Base-by-base conservation (phyloP, 352 stramenopile species). In the Globisporangium abappressorium region DNA sequence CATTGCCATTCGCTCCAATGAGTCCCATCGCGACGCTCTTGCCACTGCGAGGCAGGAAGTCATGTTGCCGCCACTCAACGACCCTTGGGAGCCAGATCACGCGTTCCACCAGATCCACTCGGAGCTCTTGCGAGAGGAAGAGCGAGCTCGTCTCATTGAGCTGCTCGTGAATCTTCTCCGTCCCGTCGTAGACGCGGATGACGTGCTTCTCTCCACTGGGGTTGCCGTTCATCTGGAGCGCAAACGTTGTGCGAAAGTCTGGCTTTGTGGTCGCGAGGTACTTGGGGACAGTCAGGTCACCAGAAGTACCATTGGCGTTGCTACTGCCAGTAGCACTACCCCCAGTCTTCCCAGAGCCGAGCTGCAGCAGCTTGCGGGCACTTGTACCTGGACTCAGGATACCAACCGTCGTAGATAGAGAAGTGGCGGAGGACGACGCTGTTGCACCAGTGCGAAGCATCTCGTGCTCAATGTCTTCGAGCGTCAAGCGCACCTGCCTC, bases 401-500 rank as follows among this genome's bases (percentile, higher is more conserved):
- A 65, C 68, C 77, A 66, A 20, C 68, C 53, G 22, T 71, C 49
- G 33, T 47, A 63, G 20, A 57, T 2, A 22, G 43, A 22, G 43
- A 51, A 22, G 43, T 11, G 18, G 18, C 8, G 14, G 72, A 68
- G 49, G 41, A 26, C 26, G 20, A 87, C 87, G 41, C 84, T 68
- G 12, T 22, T 5, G 20, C 12, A 14, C 56, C 56, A 12, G 75
- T 77, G 12, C 85, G 81, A 2, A 98, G 77, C 22, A 98, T 80
- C 18, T 80, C 81, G 69, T 94, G 82, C 69, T 98, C 91, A n/a
- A 98, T 87, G 61, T 93, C 85, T 1, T 79, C 74, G 0, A 98
- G 69, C 8, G 89, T 96, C 30, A 90, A 70, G 1, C 75, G 73
- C 33, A 87, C 59, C 5, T 70, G 65, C 8, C 51, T 49, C 0